A percentile compares a stretch with the other conserved stretches of the same genome.
These are phyloP conservation scores for Aspergillus conjunctus DNA, from an alignment of 495 filamentous ascomycete genomes.

Conservation along the genomic window DNA sequence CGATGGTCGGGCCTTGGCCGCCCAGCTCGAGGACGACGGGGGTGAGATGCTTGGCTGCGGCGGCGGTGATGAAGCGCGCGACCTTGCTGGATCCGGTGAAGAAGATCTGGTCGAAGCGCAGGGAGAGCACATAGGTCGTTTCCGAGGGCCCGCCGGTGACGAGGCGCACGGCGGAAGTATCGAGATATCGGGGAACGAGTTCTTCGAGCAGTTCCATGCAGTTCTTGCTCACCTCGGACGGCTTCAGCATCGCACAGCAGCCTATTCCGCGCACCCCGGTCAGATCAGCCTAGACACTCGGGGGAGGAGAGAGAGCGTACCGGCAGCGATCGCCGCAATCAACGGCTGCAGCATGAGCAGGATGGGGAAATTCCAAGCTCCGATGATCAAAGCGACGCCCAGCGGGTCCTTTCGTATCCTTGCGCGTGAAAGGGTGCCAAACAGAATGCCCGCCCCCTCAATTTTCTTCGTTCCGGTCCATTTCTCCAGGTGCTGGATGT, in stretches of 20 bases:
- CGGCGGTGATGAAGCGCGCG: conserved; percentile 77
- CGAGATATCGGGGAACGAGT: conserved; percentile 68
- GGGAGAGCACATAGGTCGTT: conserved; percentile 71
- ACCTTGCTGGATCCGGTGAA: conserved; percentile 75
- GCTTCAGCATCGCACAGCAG: conserved; percentile 80
- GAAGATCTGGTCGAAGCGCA: conserved; percentile 91
- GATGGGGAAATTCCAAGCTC: conserved; percentile 85
- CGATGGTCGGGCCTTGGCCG: conserved; percentile 79
- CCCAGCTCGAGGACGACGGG: conserved; percentile 82
- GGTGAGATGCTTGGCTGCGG: conserved; percentile 85
- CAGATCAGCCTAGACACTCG: not conserved
- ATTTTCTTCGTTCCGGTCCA: not conserved
- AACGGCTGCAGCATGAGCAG: conserved; percentile 71
- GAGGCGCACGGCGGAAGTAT: conserved; percentile 65
- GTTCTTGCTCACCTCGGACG: conserved; percentile 70
- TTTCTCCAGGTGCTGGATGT: not conserved
- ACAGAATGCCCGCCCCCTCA: not conserved
- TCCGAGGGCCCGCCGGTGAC: conserved; percentile 78
- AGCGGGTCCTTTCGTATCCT: conserved; percentile 61
- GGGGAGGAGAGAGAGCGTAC: not conserved
- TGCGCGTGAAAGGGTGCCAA: not conserved
- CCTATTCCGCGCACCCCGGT: conserved; percentile 39
- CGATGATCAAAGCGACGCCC: conserved; percentile 77
- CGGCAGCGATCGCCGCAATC: conserved; percentile 78
- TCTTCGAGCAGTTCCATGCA: conserved; percentile 72